Evolutionary conservation across 2,329 filamentous ascomycete species (phyloP).

Genomic region (Cladosporium sp.): DNA sequence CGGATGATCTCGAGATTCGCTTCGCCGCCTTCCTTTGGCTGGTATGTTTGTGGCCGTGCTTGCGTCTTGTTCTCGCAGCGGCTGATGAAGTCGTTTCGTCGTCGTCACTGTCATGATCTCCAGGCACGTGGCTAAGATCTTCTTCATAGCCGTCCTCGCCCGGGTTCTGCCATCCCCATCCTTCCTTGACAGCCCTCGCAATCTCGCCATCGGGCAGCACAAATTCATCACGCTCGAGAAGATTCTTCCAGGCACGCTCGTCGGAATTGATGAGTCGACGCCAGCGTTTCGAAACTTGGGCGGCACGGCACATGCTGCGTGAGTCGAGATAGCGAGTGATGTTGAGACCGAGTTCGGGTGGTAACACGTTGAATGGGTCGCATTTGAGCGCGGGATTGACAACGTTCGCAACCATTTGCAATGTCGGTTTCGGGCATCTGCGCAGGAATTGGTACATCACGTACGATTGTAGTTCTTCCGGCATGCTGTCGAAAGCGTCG

Average conservation of each 20-base stretch:
- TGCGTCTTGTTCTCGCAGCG: conserved; percentile 23
- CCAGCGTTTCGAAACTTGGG: conserved; percentile 94
- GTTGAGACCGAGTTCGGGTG: conserved; percentile 82
- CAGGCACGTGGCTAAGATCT: conserved; percentile 65
- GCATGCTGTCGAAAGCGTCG: conserved; percentile 87
- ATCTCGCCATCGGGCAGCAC: conserved; percentile 77
- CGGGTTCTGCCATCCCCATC: conserved; percentile 97
- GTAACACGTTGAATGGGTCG: conserved; percentile 83
- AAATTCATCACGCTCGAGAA: conserved; percentile 84
- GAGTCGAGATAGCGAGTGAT: conserved; percentile 84
- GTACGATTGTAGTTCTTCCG: conserved; percentile 87
- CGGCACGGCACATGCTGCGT: conserved; percentile 81
- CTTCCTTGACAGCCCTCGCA: conserved; percentile 80
- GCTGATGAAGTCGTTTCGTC: conserved; percentile 35
- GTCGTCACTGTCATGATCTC: conserved; percentile 31
- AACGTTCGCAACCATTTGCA: conserved; percentile 84
- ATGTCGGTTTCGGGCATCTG: conserved; percentile 80
- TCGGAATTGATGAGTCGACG: conserved; percentile 86
- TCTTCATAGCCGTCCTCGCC: conserved; percentile 68
- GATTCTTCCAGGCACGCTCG: conserved; percentile 92
- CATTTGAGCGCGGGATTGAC: conserved; percentile 95
- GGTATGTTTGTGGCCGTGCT: conserved; percentile 18
- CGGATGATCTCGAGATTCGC: conserved; percentile 12
- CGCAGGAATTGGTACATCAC: conserved; percentile 95
- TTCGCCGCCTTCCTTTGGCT: conserved; percentile 14